A percentile compares a stretch with the other conserved stretches of the same genome.
Conservation (phyloP, 2,329 filamentous ascomycete genomes). For the Byssochlamys sp. region DNA sequence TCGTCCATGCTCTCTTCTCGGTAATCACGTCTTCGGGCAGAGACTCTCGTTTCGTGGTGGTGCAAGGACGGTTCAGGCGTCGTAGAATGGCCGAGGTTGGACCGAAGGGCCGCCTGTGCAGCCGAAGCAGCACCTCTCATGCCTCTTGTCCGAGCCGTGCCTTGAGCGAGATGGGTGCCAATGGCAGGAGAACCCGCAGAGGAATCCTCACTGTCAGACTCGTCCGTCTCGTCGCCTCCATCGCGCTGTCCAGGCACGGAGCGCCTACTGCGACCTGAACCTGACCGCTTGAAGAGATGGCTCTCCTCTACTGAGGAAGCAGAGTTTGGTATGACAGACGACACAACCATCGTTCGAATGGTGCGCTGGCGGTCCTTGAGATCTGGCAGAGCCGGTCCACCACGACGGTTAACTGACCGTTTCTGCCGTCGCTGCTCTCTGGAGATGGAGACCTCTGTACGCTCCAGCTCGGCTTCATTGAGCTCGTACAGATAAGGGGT, state of each 20-base stretch:
- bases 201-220: conserved; percentile 84
- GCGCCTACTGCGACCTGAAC: conserved; percentile 52
- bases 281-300: conserved; percentile 70
- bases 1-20: conserved; percentile 73
- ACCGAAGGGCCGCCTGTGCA: conserved; percentile 75
- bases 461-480: conserved; percentile 78
- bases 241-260: conserved; percentile 48
- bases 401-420: conserved; percentile 83
- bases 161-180: conserved; percentile 54
- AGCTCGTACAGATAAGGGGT: conserved; percentile 89
- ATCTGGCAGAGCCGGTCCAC: conserved; percentile 87
- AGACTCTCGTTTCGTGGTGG: conserved; percentile 64
- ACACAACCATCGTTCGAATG: conserved; percentile 83
- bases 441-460: conserved; percentile 84
- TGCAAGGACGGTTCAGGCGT: conserved; percentile 68
- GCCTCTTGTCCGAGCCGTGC: conserved; percentile 74
- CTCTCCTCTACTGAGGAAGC: conserved; percentile 72
- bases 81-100: conserved; percentile 66
- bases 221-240: conserved; percentile 67
- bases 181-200: conserved; percentile 74
- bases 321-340: conserved; percentile 81
- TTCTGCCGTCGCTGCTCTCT: conserved; percentile 91
- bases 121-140: conserved; percentile 82
- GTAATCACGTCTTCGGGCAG: conserved; percentile 53
- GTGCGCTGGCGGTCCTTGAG: conserved; percentile 89